Evolutionary conservation across 805 yeast species (phyloP), one percentile per base, ranked within the genome.

Genomic region (Saccharomycopsis vini): DNA sequence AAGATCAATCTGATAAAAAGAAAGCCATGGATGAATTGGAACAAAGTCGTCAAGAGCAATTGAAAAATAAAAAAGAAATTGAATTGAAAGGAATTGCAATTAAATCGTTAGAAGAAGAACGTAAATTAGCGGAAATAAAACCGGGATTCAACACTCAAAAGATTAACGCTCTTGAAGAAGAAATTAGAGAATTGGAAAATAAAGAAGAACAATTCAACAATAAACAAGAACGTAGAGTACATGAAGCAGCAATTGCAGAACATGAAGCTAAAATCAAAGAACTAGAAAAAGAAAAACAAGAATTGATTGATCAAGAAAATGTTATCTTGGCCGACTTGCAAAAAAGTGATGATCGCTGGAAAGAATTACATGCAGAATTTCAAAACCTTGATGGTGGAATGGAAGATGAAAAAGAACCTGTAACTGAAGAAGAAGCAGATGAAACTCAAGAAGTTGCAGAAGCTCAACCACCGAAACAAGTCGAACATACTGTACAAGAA

Each of bases 11-110:
- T 10, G 34, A 21, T 3, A 34, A 42, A 23, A 39, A 45, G 20
- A 29, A 45, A 15, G 49, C 51, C 2, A 7, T 20, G 13, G 31
- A 29, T 19, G 50, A 48, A 15, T 22, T 26, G 6, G 45, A 45
- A 30, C 34, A 33, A 28, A 29, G 43, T 9, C 30, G 32, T 10
- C 30, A 34, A 13, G 46, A 48, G 16, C n/a, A 22, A 15, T 18
- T 45, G 22, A 45, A 38, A 26, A 43, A 30, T 15, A 22, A 39
- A 21, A 45, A 45, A 21, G 50, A 42, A 26, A 26, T 45, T 19
- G 49, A 45, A 23, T 43, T 48, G 36, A 48, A 48, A 26, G 29
- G 35, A 18, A 42, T 26, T 7, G 47, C 51, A 6, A 26, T 48
- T 22, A 31, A 42, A 39, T 44, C 50, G 13, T 36, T 48, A 19